These are phyloP conservation scores for Dichomitus squalens DNA, from an alignment of 1,284 basidiomycete species.

Conservation along the genomic window DNA sequence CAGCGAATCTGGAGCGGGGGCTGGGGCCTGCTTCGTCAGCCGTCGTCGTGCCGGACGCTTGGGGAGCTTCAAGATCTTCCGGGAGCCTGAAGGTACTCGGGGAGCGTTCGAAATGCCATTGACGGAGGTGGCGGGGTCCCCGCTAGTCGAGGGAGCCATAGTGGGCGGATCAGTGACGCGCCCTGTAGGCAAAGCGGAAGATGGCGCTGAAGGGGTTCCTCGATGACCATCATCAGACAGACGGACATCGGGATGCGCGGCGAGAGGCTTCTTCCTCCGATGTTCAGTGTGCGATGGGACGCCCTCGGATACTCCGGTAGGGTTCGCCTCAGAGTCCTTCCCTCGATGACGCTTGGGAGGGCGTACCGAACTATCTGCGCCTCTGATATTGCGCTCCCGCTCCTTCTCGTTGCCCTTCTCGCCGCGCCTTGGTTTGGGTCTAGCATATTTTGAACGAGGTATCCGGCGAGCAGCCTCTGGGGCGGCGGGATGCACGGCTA, in stretches of 20 bases:
- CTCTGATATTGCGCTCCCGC: background rate
- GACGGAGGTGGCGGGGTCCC: background rate
- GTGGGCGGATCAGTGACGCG: background rate
- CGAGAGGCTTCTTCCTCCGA: background rate
- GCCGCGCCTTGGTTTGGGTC: background rate
- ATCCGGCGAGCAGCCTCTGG: background rate
- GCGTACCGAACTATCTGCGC: background rate
- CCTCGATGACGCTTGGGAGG: conserved; percentile 11
- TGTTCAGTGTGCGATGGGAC: background rate
- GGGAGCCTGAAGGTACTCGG: background rate
- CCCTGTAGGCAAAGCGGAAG: background rate
- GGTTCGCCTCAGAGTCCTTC: background rate
- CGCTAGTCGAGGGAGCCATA: too few species aligned
- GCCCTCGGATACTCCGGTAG: background rate
- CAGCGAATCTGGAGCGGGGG: background rate
- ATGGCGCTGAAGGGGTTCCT: background rate
- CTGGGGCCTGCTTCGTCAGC: background rate
- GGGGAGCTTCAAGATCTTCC: conserved; percentile 4
- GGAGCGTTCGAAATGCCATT: background rate
- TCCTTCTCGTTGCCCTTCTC: background rate
- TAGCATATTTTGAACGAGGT: too few species aligned
- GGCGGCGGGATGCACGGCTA: background rate
- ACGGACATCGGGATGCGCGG: background rate
- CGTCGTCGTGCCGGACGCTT: background rate
- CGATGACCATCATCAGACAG: background rate